phyloP scores from a whole-genome alignment of 495 filamentous ascomycete species.

The Mytilinidion resinicola region DNA sequence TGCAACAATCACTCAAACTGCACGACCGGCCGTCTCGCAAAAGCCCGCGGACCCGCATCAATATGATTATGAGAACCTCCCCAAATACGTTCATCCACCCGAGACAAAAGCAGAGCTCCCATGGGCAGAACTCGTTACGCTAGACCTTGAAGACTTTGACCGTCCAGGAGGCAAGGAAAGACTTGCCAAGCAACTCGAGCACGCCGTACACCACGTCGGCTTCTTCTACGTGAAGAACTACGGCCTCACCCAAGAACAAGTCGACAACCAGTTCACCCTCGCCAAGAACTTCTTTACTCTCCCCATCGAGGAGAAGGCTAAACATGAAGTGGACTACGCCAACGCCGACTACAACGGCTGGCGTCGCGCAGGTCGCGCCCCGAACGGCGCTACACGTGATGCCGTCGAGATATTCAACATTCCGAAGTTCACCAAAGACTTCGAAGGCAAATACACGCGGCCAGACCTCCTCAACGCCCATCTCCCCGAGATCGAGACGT shows the following conservation, averaged over 20 bases:
- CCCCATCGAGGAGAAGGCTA: slow-evolving; percentile 1
- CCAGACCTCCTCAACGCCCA: slow-evolving; percentile 42
- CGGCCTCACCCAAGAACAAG: slow-evolving; percentile 50
- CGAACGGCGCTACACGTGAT: slow-evolving; percentile 37
- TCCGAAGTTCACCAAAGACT: slow-evolving; percentile 46
- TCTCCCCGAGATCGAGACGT: slow-evolving; percentile 42
- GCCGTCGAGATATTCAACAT: slow-evolving; percentile 53
- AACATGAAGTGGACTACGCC: slow-evolving; percentile 35
- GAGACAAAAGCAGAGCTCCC: slow-evolving; percentile 14
- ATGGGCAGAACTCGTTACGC: slow-evolving; percentile 53
- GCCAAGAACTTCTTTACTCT: slow-evolving; percentile 36
- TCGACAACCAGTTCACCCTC: slow-evolving; percentile 52
- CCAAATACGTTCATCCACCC: slow-evolving; percentile 6
- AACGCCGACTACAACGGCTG: slow-evolving; percentile 44
- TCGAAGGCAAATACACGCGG: slow-evolving; percentile 37
- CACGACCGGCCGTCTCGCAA: neutral
- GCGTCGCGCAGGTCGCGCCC: slow-evolving; percentile 31
- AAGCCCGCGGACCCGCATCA: neutral
- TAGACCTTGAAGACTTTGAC: slow-evolving; percentile 48
- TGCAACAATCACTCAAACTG: neutral
- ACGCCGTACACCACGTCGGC: slow-evolving; percentile 52
- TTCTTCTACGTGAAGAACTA: slow-evolving; percentile 30
- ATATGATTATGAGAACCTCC: slow-evolving; percentile 10
- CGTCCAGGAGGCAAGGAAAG: slow-evolving; percentile 48
- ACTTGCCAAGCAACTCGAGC: slow-evolving; percentile 51